These are phyloP conservation scores for Coemansia sp. DNA, from an alignment of 192 early-diverging fungal species.

Conservation along the genomic window DNA sequence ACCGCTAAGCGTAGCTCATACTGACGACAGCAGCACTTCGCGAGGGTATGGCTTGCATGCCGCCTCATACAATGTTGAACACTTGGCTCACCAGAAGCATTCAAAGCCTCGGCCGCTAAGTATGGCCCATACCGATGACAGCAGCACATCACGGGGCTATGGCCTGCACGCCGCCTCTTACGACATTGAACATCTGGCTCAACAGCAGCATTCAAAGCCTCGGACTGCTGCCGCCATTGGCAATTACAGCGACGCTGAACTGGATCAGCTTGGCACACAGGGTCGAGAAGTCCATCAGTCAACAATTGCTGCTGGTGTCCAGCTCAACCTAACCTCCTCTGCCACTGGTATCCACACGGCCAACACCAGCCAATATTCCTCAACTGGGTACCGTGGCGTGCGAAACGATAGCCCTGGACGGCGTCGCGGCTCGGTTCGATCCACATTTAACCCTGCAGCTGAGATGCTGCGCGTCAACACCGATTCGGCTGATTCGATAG, in stretches of 20 bases:
- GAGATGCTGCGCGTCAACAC: constrained; percentile 16
- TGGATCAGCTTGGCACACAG: neutral
- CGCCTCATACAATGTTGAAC: neutral
- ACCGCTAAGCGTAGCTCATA: neutral
- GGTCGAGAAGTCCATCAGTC: constrained; percentile 20
- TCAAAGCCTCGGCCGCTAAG: neutral
- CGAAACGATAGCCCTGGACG: constrained; percentile 20
- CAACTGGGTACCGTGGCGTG: constrained; percentile 36
- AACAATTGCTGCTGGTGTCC: constrained; percentile 35
- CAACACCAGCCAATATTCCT: neutral
- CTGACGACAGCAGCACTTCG: neutral
- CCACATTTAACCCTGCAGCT: constrained; percentile 20
- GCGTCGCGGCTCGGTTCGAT: constrained; percentile 38
- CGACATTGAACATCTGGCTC: neutral
- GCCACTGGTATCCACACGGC: neutral
- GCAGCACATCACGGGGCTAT: neutral
- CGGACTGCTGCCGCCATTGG: neutral
- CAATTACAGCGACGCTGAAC: constrained; percentile 13
- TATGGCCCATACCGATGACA: neutral
- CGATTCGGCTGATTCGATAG: neutral
- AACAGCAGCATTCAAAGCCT: neutral
- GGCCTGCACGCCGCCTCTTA: constrained; percentile 4
- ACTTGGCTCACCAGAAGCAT: too few relatives aligned
- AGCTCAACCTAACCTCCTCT: constrained; percentile 15
- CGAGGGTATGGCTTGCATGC: constrained; percentile 1